Evolutionary conservation across 1,139 yeast genomes (phyloP).

Genomic region (Pichia sp.): DNA sequence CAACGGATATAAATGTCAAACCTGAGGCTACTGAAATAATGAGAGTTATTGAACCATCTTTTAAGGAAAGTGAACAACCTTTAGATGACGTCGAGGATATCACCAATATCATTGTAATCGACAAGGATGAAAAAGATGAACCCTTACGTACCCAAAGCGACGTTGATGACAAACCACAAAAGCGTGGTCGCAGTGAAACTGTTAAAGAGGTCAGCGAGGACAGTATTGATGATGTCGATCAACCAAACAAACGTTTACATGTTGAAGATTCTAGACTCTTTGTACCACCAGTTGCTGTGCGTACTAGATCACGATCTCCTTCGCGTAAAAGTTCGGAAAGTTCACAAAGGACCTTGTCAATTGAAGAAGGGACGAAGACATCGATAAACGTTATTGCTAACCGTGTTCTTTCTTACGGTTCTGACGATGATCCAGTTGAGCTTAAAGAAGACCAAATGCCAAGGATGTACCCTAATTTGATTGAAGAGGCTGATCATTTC

Average conservation of each 20-base stretch:
- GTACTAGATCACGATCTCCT: slow-evolving; percentile 28
- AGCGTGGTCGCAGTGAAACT: neutral
- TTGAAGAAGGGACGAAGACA: slow-evolving; percentile 23
- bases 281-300: slow-evolving; percentile 20
- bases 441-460: slow-evolving; percentile 16
- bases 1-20: neutral
- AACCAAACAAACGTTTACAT: slow-evolving; percentile 8
- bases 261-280: slow-evolving; percentile 7
- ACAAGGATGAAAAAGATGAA: neutral
- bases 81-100: neutral
- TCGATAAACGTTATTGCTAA: slow-evolving; percentile 25
- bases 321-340: slow-evolving; percentile 23
- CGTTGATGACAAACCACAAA: neutral
- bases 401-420: slow-evolving; percentile 28
- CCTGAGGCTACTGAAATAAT: neutral
- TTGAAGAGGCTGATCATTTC: slow-evolving; percentile 24
- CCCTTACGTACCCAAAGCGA: neutral
- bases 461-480: slow-evolving; percentile 17
- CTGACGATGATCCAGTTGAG: slow-evolving; percentile 21
- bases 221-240: neutral
- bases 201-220: neutral
- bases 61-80: neutral
- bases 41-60: neutral
- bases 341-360: slow-evolving; percentile 19
- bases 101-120: neutral